A percentile compares a stretch with the other conserved stretches of the same genome.
Evolutionary conservation across 495 filamentous ascomycete genomes (phyloP).

Genomic region (Cercophora samala): DNA sequence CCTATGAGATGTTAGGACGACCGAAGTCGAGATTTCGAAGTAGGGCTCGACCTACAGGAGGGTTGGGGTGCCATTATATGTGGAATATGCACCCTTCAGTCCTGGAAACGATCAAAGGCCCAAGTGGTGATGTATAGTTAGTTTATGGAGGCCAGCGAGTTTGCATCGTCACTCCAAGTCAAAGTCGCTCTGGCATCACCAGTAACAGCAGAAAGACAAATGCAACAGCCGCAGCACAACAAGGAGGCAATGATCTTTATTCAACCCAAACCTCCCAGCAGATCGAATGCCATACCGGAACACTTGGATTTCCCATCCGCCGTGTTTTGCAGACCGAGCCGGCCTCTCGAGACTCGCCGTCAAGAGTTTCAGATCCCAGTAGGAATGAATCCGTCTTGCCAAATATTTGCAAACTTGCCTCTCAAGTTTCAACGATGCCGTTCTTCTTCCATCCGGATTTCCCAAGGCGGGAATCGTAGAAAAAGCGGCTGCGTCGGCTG

Average conservation of each 20-base stretch:
- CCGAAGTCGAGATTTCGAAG: neutral
- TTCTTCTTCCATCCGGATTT: neutral
- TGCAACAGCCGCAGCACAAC: neutral
- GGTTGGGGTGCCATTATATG: slow-evolving; percentile 14
- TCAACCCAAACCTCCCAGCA: neutral
- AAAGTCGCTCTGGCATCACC: slow-evolving; percentile 15
- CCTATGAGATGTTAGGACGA: slow-evolving; percentile 13
- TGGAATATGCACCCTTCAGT: neutral
- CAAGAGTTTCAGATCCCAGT: neutral
- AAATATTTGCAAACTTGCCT: neutral
- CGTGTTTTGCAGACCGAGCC: neutral
- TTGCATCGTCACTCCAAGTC: neutral
- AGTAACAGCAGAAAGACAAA: neutral
- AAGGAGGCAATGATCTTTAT: neutral
- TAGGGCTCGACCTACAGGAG: slow-evolving; percentile 14
- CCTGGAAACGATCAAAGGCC: neutral
- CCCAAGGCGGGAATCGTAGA: neutral
- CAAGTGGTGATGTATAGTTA: neutral
- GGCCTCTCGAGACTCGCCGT: neutral
- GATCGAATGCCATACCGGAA: neutral
- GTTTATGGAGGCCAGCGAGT: slow-evolving; percentile 11
- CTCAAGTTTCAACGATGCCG: neutral
- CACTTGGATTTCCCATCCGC: neutral
- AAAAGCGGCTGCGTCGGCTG: neutral
- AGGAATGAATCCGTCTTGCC: neutral